phyloP scores from a whole-genome alignment of 148 eudicot species.

The Camellia lanceoleosa region DNA sequence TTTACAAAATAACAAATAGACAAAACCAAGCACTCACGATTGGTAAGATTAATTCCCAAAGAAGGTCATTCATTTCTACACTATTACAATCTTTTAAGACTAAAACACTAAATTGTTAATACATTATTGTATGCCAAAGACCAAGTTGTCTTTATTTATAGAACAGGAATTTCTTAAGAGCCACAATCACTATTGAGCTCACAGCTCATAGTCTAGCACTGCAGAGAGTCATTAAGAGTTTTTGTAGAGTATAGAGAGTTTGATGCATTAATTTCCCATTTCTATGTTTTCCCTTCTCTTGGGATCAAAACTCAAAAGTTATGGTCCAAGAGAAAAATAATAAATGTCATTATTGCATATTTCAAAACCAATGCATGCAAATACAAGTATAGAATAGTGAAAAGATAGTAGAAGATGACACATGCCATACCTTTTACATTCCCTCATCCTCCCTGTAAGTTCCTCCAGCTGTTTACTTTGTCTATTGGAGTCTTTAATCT shows the following conservation, averaged over 20 bases:
- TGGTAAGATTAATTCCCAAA: not conserved
- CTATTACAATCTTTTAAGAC: not conserved
- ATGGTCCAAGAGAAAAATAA: not conserved
- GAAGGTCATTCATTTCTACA: not conserved
- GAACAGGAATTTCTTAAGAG: not conserved
- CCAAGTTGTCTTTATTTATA: not conserved
- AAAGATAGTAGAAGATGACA: not conserved
- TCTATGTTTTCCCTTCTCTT: not conserved
- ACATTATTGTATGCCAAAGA: not conserved
- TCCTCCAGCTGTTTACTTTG: slow-evolving; percentile 98
- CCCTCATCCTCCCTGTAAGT: slow-evolving; percentile 96
- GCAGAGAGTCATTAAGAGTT: not conserved
- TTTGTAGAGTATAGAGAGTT: not conserved
- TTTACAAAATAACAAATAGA: not conserved
- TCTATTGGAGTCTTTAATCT: slow-evolving; percentile 81
- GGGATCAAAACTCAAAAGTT: not conserved
- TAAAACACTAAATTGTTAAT: not conserved
- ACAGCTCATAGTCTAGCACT: not conserved
- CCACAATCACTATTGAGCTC: not conserved
- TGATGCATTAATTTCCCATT: not conserved
- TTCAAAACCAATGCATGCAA: not conserved
- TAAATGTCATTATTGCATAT: not conserved
- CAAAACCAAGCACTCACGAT: not conserved
- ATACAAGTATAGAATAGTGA: slow-evolving; percentile 8
- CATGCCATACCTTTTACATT: slow-evolving; percentile 74